Evolutionary conservation across 352 stramenopile genomes (phyloP).

Genomic region (Globisporangium paroecandrum): DNA sequence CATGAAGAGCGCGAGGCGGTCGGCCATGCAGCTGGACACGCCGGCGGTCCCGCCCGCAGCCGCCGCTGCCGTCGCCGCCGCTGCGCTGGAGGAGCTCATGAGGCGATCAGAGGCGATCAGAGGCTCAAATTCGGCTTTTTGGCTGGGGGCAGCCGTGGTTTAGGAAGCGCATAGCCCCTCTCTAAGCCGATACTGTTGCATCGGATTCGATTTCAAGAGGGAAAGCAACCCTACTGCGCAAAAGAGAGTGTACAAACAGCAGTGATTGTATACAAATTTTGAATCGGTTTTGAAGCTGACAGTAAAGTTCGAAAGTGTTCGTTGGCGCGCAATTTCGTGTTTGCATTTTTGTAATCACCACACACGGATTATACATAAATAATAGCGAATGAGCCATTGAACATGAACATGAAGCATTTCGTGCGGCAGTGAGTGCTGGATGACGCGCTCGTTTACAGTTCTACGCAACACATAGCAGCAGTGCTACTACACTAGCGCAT

Average conservation of each 20-base stretch:
- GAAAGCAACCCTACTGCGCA: slow-evolving; percentile 11
- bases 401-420: background rate
- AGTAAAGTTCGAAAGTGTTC: background rate
- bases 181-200: background rate
- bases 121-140: slow-evolving; percentile 6
- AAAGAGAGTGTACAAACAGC: slow-evolving; percentile 2
- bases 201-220: slow-evolving; percentile 18
- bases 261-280: slow-evolving; percentile 7
- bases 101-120: slow-evolving; percentile 1
- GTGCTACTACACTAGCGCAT: background rate
- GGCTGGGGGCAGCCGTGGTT: background rate
- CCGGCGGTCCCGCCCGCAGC: slow-evolving; percentile 14
- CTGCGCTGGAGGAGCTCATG: slow-evolving; percentile 20
- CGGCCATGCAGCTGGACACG: slow-evolving; percentile 30
- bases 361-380: too few relatives aligned
- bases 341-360: background rate
- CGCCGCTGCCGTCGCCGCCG: slow-evolving; percentile 16
- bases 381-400: background rate
- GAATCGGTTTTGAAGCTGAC: slow-evolving; percentile 13
- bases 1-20: slow-evolving; percentile 63
- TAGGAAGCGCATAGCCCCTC: slow-evolving; percentile 4
- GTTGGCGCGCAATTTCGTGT: slow-evolving; percentile 13
- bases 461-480: background rate
- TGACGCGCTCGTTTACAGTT: background rate
- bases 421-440: background rate